Evolutionary conservation across 805 yeast species (phyloP).

Genomic region (Wickerhamomyces sydowiorum): DNA sequence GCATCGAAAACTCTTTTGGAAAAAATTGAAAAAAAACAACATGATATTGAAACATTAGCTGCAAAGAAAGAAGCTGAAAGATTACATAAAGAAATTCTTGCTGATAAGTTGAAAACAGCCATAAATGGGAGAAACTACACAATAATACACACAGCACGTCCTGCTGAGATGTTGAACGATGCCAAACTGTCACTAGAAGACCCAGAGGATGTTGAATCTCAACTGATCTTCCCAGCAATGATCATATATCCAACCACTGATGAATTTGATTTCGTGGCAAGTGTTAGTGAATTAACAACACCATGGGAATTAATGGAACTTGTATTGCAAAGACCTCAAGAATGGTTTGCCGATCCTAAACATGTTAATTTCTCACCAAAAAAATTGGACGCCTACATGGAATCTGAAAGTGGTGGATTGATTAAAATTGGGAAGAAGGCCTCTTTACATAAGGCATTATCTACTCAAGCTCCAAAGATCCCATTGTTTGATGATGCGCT

Average conservation of each 20-base stretch:
- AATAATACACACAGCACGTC: slow-evolving; percentile 42
- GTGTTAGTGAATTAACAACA: slow-evolving; percentile 66
- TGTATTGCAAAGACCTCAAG: slow-evolving; percentile 60
- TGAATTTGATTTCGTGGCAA: slow-evolving; percentile 78
- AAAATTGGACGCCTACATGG: slow-evolving; percentile 71
- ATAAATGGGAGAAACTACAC: slow-evolving; percentile 52
- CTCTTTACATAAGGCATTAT: slow-evolving; percentile 56
- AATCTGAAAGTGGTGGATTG: slow-evolving; percentile 77
- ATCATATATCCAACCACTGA: slow-evolving; percentile 76
- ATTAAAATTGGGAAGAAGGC: slow-evolving; percentile 80
- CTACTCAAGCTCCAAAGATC: slow-evolving; percentile 54
- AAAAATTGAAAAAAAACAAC: slow-evolving; percentile 35
- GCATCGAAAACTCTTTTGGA: slow-evolving; percentile 44
- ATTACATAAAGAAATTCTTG: slow-evolving; percentile 34
- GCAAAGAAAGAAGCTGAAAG: slow-evolving; percentile 26
- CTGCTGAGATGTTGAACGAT: slow-evolving; percentile 51
- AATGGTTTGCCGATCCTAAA: slow-evolving; percentile 58
- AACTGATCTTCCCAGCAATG: slow-evolving; percentile 75
- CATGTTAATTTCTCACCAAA: slow-evolving; percentile 54
- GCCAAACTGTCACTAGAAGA: slow-evolving; percentile 57
- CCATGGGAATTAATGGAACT: slow-evolving; percentile 56
- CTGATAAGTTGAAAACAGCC: slow-evolving; percentile 49
- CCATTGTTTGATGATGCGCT: slow-evolving; percentile 75
- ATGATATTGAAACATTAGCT: slow-evolving; percentile 23
- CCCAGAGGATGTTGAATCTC: slow-evolving; percentile 64